phyloP scores from a whole-genome alignment of 345 rosid genomes.

The Luvunga scandens region DNA sequence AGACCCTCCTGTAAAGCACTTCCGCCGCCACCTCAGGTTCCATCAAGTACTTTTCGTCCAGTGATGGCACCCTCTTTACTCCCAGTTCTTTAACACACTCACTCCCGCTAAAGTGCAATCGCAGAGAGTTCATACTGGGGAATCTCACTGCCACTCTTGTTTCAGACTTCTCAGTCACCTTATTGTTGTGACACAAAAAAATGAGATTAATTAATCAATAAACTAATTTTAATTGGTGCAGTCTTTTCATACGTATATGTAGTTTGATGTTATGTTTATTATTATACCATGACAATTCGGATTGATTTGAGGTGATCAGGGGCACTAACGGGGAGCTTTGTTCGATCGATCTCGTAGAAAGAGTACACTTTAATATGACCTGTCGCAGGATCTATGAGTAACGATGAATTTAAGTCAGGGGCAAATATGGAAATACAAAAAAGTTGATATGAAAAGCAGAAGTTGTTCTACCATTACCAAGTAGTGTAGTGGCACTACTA shows the following conservation, averaged over 20 bases:
- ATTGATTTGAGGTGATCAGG: constrained; percentile 60
- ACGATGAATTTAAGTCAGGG: neutral
- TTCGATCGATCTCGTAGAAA: constrained; percentile 68
- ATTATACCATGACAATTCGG: constrained; percentile 67
- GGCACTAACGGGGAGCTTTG: constrained; percentile 46
- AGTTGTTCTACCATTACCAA: neutral
- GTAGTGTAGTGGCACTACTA: neutral
- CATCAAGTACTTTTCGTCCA: constrained; percentile 67
- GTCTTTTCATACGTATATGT: neutral
- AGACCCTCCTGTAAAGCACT: constrained; percentile 58
- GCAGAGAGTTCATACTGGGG: constrained; percentile 60
- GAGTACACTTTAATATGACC: constrained; percentile 61
- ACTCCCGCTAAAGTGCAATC: constrained; percentile 41
- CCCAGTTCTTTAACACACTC: constrained; percentile 16
- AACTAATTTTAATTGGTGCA: neutral
- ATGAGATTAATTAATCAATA: neutral
- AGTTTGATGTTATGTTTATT: too few species aligned
- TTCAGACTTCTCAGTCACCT: constrained; percentile 75
- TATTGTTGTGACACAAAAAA: neutral
- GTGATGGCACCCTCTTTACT: constrained; percentile 47
- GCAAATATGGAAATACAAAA: neutral
- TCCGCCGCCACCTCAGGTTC: constrained; percentile 54
- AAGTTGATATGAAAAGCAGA: neutral
- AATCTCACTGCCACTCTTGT: constrained; percentile 58
- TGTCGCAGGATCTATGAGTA: constrained; percentile 18